Conservation (phyloP, 1,284 basidiomycete species). For the Ganoderma lucidum region DNA sequence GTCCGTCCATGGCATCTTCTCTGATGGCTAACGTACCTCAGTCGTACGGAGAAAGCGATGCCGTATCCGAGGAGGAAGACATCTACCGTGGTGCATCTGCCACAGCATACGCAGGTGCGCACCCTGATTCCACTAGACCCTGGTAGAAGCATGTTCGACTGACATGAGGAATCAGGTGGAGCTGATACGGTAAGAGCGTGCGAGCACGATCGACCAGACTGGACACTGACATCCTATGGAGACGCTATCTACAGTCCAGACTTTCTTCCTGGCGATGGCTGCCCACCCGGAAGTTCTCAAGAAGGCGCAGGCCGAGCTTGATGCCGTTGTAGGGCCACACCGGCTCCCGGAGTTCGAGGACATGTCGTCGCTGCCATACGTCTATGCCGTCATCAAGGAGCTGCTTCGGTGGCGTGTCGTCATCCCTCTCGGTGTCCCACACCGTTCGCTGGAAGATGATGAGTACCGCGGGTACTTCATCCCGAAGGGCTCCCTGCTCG, state of each 20-base stretch:
- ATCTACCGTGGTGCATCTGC: conserved; percentile 1
- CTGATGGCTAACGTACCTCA: conserved; percentile 5
- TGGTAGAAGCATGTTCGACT: neutral
- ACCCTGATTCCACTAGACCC: neutral
- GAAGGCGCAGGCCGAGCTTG: conserved; percentile 43
- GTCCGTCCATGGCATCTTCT: conserved; percentile 1
- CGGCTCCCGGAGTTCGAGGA: conserved; percentile 49
- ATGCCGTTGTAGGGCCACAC: conserved; percentile 33
- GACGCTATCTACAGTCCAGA: conserved; percentile 32
- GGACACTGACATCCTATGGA: conserved; percentile 3
- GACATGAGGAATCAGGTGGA: conserved; percentile 18
- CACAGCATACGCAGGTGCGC: conserved; percentile 1
- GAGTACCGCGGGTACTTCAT: conserved; percentile 42
- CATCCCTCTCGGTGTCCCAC: conserved; percentile 38
- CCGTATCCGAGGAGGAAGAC: conserved; percentile 5
- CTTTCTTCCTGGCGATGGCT: conserved; percentile 46
- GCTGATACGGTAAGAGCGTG: conserved; percentile 26
- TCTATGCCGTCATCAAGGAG: conserved; percentile 26
- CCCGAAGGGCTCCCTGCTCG: conserved; percentile 38
- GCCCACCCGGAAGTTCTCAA: conserved; percentile 45
- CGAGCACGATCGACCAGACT: neutral
- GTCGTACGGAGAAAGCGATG: conserved; percentile 4
- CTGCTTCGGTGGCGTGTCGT: conserved; percentile 28
- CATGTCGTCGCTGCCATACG: conserved; percentile 29
- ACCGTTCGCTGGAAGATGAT: conserved; percentile 41